Evolutionary conservation across 805 yeast species (phyloP).

Genomic region (Monosporozyma aquatica): DNA sequence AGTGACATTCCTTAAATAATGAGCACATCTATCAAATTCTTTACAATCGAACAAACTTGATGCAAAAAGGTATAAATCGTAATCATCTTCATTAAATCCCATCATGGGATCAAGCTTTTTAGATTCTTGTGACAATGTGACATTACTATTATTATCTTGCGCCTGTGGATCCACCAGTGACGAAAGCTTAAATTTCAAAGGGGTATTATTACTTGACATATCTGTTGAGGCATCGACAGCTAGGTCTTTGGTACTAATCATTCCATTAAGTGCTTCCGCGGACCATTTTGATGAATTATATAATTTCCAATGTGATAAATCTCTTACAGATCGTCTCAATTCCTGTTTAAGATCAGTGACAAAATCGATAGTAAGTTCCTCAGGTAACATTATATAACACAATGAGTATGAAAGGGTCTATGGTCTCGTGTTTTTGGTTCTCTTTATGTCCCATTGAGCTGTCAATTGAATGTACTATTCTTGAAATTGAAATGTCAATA

Average conservation of each 20-base stretch:
- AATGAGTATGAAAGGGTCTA: no score
- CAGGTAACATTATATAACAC: background rate
- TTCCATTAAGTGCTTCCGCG: conserved; percentile 69
- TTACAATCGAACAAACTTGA: conserved; percentile 67
- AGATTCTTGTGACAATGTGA: conserved; percentile 7
- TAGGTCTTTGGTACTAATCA: conserved; percentile 20
- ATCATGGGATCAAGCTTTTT: conserved; percentile 2
- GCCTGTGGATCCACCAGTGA: no score
- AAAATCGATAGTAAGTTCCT: conserved; percentile 9
- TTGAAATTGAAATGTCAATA: no score
- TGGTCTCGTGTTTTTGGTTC: no score
- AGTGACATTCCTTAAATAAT: conserved; percentile 42
- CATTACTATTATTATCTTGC: no score
- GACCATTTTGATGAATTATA: conserved; percentile 75
- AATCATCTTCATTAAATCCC: conserved; percentile 29
- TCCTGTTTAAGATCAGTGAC: conserved; percentile 7
- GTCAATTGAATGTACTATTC: no score
- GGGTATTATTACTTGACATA: conserved; percentile 18
- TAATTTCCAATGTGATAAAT: conserved; percentile 49
- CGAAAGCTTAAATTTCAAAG: conserved; percentile 12
- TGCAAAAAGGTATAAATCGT: conserved; percentile 48
- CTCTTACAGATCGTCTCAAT: conserved; percentile 32
- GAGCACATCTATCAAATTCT: conserved; percentile 75
- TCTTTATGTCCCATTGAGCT: no score
- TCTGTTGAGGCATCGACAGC: background rate